Evolutionary conservation across 73 alveolate genomes (phyloP).

Genomic region (Uronychia setigera): DNA sequence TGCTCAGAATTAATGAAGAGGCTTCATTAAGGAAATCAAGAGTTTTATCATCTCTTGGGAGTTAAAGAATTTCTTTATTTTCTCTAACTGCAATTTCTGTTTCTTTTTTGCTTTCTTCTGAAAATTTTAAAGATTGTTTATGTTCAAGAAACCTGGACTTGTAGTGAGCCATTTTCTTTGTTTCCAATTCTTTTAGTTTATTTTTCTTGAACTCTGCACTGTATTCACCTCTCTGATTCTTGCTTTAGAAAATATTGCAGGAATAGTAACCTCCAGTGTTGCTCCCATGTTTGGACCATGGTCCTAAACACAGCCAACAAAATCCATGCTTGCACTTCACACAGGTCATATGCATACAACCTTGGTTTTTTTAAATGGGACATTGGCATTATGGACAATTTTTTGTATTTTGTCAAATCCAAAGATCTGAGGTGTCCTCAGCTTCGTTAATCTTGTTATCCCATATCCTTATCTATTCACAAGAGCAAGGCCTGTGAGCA

Average conservation of each 20-base stretch:
- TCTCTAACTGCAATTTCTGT: not conserved
- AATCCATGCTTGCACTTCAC: conserved; percentile 95
- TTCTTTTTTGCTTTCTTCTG: not conserved
- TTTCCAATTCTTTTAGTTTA: not conserved
- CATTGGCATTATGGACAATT: conserved; percentile 95
- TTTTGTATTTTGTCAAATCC: conserved; percentile 92
- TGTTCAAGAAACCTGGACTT: not conserved
- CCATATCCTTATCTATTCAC: conserved; percentile 84
- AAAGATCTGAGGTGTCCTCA: conserved; percentile 77
- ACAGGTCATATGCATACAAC: conserved; percentile 97
- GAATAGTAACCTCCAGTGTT: conserved; percentile 48
- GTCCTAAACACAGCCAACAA: conserved; percentile 97
- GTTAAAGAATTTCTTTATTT: not conserved
- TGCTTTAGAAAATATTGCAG: conserved; percentile 24
- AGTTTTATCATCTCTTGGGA: not conserved
- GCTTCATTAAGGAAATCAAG: not conserved
- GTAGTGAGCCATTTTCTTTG: not conserved
- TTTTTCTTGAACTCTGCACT: not conserved
- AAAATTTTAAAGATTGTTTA: not conserved
- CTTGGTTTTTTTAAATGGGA: conserved; percentile 95
- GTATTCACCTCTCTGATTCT: not conserved
- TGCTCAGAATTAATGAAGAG: not conserved
- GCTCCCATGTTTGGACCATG: conserved; percentile 91
- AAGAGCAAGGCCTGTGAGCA: conserved; percentile 86
- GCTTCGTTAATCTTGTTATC: conserved; percentile 82